Conservation (phyloP, 108 stramenopile species). For the Stephanodiscus triporus region DNA sequence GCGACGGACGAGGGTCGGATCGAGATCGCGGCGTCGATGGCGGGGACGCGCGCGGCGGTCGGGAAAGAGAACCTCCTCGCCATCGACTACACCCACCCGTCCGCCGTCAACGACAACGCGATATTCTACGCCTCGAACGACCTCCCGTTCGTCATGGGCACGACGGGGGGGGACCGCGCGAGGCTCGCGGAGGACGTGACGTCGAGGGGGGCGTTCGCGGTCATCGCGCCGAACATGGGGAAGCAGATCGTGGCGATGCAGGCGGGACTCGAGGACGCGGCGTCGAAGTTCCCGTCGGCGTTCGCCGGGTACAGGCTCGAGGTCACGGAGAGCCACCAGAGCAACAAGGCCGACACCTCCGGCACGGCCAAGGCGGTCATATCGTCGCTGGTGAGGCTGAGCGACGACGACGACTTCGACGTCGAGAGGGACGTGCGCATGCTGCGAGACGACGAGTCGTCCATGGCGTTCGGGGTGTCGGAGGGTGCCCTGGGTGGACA, state of each 20-base stretch:
- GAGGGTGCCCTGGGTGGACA: constrained; percentile 91
- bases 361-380: constrained; percentile 98
- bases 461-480: constrained; percentile 94
- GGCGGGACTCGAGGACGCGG: constrained; percentile 90
- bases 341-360: constrained; percentile 96
- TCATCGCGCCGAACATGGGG: constrained; percentile 99
- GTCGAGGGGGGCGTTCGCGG: constrained; percentile 76
- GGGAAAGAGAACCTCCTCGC: constrained; percentile 76
- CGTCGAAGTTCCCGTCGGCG: constrained; percentile 87
- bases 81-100: constrained; percentile 98
- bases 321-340: constrained; percentile 95
- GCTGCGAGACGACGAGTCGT: constrained; percentile 84
- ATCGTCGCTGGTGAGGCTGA: constrained; percentile 76
- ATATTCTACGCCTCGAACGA: constrained; percentile 82
- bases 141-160: constrained; percentile 96
- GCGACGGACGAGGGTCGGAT: constrained; percentile 57
- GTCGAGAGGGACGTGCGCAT: constrained; percentile 88
- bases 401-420: constrained; percentile 71
- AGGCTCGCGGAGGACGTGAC: constrained; percentile 78
- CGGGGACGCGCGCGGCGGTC: constrained; percentile 57
- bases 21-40: constrained; percentile 59
- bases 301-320: constrained; percentile 94
- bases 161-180: constrained; percentile 93
- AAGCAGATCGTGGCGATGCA: constrained; percentile 99
- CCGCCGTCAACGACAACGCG: constrained; percentile 95